phyloP scores from a whole-genome alignment of 2,329 filamentous ascomycete species.

The Dactylonectria macrodidyma region DNA sequence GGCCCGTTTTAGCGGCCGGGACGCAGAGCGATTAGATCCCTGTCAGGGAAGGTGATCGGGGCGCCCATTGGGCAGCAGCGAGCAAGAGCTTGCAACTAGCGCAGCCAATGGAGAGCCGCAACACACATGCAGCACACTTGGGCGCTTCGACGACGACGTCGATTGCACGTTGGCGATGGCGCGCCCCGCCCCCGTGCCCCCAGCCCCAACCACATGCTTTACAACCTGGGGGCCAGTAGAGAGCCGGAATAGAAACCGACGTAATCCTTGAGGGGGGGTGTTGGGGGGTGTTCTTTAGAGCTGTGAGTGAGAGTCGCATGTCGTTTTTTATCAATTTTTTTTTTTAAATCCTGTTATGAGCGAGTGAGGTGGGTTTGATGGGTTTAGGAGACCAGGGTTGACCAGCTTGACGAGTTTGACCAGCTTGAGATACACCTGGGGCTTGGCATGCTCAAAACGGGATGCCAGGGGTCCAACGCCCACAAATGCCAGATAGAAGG shows the following conservation, averaged over 20 bases:
- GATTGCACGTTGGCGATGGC: constrained; percentile 47
- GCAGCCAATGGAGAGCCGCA: constrained; percentile 55
- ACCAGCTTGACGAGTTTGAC: constrained; percentile 6
- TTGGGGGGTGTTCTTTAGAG: no score
- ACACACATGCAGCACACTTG: constrained; percentile 49
- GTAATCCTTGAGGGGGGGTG: no score
- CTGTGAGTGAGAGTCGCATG: no score
- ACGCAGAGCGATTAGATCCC: constrained; percentile 54
- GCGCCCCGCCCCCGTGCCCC: constrained; percentile 51
- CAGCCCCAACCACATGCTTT: constrained; percentile 53
- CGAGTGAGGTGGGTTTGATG: constrained; percentile 16
- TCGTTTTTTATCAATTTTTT: no score
- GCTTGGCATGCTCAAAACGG: constrained; percentile 14
- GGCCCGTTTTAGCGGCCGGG: constrained; percentile 42
- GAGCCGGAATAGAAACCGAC: no score
- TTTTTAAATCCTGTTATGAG: not conserved
- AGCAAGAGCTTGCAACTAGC: constrained; percentile 45
- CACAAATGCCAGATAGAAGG: not conserved
- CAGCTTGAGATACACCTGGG: not conserved
- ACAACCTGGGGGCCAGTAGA: constrained; percentile 16
- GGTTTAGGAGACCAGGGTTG: constrained; percentile 12
- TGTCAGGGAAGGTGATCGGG: constrained; percentile 53
- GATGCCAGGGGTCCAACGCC: constrained; percentile 18
- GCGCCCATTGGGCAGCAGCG: constrained; percentile 51
- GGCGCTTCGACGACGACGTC: constrained; percentile 53